phyloP scores from a whole-genome alignment of 2,329 filamentous ascomycete genomes.

The Fusarium sp. region DNA sequence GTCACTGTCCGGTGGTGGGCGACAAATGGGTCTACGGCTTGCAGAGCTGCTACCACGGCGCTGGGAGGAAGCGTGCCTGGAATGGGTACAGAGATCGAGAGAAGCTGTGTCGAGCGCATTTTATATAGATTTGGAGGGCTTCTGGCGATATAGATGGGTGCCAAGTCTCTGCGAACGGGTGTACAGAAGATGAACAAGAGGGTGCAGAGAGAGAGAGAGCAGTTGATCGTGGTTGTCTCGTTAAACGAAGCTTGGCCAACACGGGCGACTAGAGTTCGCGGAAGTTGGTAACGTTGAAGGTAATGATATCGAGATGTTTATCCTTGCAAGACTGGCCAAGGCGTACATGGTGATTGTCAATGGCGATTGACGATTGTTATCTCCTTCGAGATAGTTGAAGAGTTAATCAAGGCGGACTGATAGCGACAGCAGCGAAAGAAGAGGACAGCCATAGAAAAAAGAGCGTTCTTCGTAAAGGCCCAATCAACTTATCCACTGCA shows the following conservation, averaged over 20 bases:
- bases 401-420: neutral
- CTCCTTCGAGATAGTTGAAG: conserved; percentile 4
- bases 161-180: neutral
- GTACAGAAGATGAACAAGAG: neutral
- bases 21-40: conserved; percentile 55
- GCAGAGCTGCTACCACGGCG: conserved; percentile 53
- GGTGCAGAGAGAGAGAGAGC: neutral
- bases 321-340: conserved; percentile 29
- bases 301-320: conserved; percentile 22
- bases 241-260: neutral
- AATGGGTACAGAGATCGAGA: conserved; percentile 56
- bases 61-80: conserved; percentile 52
- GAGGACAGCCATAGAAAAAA: neutral
- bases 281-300: conserved; percentile 10
- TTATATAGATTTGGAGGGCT: neutral
- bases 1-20: conserved; percentile 52
- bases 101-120: conserved; percentile 47
- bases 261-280: neutral
- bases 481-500: neutral
- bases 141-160: neutral
- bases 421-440: neutral
- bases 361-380: neutral
- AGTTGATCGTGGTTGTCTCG: neutral
- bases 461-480: neutral
- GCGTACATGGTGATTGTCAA: conserved; percentile 37